These are phyloP conservation scores for Trametes versicolor DNA, from an alignment of 1,284 basidiomycete species.

Conservation along the genomic window DNA sequence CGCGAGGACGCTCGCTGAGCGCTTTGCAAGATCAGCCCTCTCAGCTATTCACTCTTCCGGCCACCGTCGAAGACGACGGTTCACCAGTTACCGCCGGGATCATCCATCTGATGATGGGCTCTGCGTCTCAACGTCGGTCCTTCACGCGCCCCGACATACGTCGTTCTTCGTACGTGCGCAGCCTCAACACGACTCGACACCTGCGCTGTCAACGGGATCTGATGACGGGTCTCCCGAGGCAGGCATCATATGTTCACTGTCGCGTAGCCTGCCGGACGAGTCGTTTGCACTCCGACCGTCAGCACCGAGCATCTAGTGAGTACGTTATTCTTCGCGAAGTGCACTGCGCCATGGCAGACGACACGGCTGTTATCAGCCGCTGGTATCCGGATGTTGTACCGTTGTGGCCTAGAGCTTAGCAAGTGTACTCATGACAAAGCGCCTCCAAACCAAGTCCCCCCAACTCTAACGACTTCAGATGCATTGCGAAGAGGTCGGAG, in stretches of 20 bases:
- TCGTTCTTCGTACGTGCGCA: not conserved
- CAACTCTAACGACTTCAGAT: not conserved
- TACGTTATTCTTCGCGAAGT: not conserved
- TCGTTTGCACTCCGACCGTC: constrained; percentile 1
- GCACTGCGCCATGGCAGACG: not conserved
- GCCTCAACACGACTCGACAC: not conserved
- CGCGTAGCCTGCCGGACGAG: constrained; percentile 7
- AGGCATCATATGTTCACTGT: not conserved
- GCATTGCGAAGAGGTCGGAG: not conserved
- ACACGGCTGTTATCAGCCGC: not conserved
- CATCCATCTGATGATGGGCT: constrained; percentile 2
- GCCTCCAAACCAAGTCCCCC: not conserved
- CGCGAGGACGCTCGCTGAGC: not conserved
- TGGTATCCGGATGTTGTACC: not conserved
- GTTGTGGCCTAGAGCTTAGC: not conserved
- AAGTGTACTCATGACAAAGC: not conserved
- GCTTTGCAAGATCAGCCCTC: not conserved
- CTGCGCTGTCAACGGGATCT: constrained; percentile 7
- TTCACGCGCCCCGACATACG: constrained; percentile 3
- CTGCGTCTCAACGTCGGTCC: constrained; percentile 1
- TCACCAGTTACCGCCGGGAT: not conserved
- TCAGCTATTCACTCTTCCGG: not conserved
- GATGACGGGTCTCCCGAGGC: not conserved
- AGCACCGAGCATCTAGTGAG: not conserved
- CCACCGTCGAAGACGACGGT: not conserved